Percentiles rank a stretch among this genome's conserved stretches.
These are phyloP conservation scores for Hemisphaericaspora xylofermentans DNA, from an alignment of 1,139 yeast species.

Conservation along the genomic window DNA sequence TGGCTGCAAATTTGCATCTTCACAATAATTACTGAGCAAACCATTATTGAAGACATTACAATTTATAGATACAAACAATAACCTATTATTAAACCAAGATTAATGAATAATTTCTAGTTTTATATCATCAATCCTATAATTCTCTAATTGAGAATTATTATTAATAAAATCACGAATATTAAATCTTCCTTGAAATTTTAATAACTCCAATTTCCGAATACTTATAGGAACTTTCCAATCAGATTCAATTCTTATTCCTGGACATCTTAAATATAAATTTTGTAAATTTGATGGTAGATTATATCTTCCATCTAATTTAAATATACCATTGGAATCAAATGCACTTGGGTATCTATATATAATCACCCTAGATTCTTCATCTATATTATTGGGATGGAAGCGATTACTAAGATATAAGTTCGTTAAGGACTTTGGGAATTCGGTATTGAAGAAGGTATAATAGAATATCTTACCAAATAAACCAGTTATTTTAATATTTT, in stretches of 20 bases:
- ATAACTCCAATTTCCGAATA: constrained; percentile 1
- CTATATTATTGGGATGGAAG: background rate
- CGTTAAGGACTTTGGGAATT: constrained; percentile 1
- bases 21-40: too few relatives aligned
- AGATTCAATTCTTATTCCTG: constrained; percentile 3
- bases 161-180: constrained; percentile 1
- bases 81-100: too few relatives aligned
- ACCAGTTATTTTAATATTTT: constrained; percentile 1
- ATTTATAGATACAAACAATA: too few relatives aligned
- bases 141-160: background rate
- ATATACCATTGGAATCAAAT: constrained; percentile 3
- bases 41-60: too few relatives aligned
- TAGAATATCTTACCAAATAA: constrained; percentile 4
- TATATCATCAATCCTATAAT: constrained; percentile 1
- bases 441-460: constrained; percentile 4
- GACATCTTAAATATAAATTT: constrained; percentile 3
- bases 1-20: too few relatives aligned
- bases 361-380: constrained; percentile 1
- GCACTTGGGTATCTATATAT: constrained; percentile 3
- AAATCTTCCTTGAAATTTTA: constrained; percentile 3
- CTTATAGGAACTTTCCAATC: constrained; percentile 3
- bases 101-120: background rate
- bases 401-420: constrained; percentile 1
- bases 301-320: background rate
- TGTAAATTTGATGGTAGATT: background rate